Base-by-base conservation (phyloP, 2,329 filamentous ascomycete species). In the Cladophialophora yegresii region DNA sequence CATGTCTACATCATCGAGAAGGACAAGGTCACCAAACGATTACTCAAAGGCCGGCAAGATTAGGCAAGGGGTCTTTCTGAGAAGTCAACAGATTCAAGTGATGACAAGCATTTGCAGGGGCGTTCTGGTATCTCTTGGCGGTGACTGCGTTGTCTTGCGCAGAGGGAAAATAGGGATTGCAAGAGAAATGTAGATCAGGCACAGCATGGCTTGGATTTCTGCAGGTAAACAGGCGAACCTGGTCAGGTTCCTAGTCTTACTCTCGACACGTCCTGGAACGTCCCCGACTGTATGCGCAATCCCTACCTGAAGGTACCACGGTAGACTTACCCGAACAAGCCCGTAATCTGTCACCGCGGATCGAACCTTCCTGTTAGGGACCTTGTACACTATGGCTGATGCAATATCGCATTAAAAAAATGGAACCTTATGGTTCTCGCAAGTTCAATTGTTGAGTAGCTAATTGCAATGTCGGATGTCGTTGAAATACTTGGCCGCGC, bases 1-100 rank as follows among this genome's bases (percentile, higher is more conserved):
- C 92, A 99, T 76, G 95, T 99, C 72, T 99, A 98, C 82, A 96
- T 99, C 76, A 96, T 99, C 78, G 95, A 98, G 84, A 99, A 99
- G 86, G 93, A 96, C 83, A 98, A 98, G 90, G 91, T 99, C 69
- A 98, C 95, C 75, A 97, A 98, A 89, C 86, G 95, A 78, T 87
- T 99, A 87, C 84, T 99, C 79, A 98, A 98, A 87, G 93, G 93
- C 76, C 88, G 93, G 83, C 93, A 98, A 83, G 93, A 98, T 78
- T 93, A 91, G n/a, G 7, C 13, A 32, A 57, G 8, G n/a, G 23
- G 16, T 20, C 6, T 28, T 13, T 56, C 54, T 20, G 32, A 36
- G 54, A 32, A 10, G 3, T 54, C n/a, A 28, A 30, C 13, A 43
- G 16, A 22, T 22, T 43, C 54, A 23, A 6, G 32, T 28, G 20